Percentiles rank a stretch among this genome's conserved stretches.
phyloP scores from a whole-genome alignment of 2,329 filamentous ascomycete genomes.

The Epichloe baconii region DNA sequence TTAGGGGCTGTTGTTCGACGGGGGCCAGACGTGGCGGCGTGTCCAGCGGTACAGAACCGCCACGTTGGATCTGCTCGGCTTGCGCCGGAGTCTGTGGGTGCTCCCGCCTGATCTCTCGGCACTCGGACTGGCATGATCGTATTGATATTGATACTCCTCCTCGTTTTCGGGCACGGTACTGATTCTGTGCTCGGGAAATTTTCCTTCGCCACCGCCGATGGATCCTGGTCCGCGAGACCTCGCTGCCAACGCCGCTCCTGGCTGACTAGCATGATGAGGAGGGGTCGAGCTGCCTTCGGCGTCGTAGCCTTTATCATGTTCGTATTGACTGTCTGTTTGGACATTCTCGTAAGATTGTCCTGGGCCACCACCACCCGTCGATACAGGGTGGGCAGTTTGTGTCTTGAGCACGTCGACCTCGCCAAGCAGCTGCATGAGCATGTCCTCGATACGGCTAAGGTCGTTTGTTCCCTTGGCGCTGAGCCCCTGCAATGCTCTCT shows the following conservation, averaged over 20 bases:
- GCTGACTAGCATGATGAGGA: conserved; percentile 53
- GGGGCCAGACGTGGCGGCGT: conserved; percentile 43
- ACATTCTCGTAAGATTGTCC: conserved; percentile 56
- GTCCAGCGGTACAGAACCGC: conserved; percentile 38
- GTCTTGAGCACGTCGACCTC: conserved; percentile 79
- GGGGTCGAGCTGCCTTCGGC: conserved; percentile 65
- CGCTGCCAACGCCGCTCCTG: conserved; percentile 57
- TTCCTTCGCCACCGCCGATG: conserved; percentile 35
- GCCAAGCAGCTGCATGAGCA: conserved; percentile 80
- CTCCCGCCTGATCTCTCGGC: conserved; percentile 30
- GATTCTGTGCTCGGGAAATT: conserved; percentile 64
- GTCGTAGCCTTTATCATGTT: conserved; percentile 65
- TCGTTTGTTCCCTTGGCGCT: conserved; percentile 82
- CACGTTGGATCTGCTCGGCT: conserved; percentile 27
- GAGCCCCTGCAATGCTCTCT: conserved; percentile 80
- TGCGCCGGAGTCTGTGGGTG: conserved; percentile 47
- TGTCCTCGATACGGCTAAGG: conserved; percentile 75
- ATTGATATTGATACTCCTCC: conserved; percentile 46
- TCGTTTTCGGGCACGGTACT: conserved; percentile 80
- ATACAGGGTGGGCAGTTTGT: conserved; percentile 32
- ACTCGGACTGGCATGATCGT: conserved; percentile 35
- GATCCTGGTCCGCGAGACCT: conserved; percentile 30
- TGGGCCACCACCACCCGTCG: conserved; percentile 39
- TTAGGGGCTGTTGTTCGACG: conserved; percentile 32
- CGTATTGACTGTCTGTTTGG: conserved; percentile 47